phyloP scores from a whole-genome alignment of 2,329 filamentous ascomycete species.

The Sporothrix sp. region DNA sequence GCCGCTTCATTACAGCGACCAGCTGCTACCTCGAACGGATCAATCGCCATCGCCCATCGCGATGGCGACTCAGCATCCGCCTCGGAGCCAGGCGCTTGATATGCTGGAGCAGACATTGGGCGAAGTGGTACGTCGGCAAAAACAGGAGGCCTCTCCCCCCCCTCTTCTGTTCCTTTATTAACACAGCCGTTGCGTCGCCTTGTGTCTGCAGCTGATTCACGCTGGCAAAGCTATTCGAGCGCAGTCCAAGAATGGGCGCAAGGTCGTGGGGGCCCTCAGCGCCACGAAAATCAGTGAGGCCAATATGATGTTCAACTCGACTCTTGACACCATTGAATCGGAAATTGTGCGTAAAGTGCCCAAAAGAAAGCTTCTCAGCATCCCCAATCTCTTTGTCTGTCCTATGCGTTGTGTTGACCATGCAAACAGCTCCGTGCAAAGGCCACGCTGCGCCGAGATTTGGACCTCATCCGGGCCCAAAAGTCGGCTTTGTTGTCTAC shows the following conservation, averaged over 20 bases:
- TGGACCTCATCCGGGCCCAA: slow-evolving; percentile 32
- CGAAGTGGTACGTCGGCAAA: slow-evolving; percentile 44
- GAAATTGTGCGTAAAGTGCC: slow-evolving; percentile 41
- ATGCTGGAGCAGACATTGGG: slow-evolving; percentile 45
- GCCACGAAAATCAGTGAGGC: slow-evolving; percentile 37
- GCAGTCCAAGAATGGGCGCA: slow-evolving; percentile 36
- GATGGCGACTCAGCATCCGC: slow-evolving; percentile 7
- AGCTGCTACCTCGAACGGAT: neutral
- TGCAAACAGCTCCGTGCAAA: slow-evolving; percentile 38
- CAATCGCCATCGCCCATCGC: neutral
- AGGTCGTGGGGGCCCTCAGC: slow-evolving; percentile 26
- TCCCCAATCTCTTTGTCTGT: neutral
- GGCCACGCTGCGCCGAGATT: slow-evolving; percentile 44
- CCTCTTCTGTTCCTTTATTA: too few species aligned
- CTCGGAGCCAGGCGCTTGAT: slow-evolving; percentile 28
- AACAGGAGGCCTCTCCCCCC: too few species aligned
- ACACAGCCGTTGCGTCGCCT: neutral
- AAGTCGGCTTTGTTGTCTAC: slow-evolving; percentile 22
- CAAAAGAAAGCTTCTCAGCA: fast-evolving
- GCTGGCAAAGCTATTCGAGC: slow-evolving; percentile 47
- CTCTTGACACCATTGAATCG: slow-evolving; percentile 46
- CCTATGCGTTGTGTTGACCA: neutral
- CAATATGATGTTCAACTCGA: slow-evolving; percentile 40
- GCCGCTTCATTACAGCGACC: too few species aligned
- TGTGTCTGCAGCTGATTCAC: slow-evolving; percentile 41